phyloP scores from a whole-genome alignment of 1,284 basidiomycete species.

The Kwoniella shivajii region DNA sequence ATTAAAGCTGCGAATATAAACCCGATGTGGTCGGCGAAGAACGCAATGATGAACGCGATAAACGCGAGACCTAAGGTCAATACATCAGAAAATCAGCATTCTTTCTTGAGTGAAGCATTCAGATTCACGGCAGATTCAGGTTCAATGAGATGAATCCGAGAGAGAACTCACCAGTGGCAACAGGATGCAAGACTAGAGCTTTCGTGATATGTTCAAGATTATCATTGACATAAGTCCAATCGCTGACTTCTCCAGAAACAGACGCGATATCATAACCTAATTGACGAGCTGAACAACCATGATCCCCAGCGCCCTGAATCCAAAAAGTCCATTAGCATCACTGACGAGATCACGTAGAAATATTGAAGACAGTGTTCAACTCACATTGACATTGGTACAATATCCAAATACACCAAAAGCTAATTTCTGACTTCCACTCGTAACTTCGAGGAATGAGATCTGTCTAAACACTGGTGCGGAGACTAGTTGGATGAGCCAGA shows the following conservation, averaged over 20 bases:
- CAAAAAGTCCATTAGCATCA: neutral
- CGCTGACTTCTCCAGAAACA: conserved; percentile 20
- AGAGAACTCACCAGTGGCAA: conserved; percentile 36
- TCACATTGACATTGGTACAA: conserved; percentile 29
- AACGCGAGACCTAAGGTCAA: conserved; percentile 37
- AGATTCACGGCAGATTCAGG: neutral
- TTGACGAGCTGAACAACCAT: conserved; percentile 26
- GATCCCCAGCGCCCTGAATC: conserved; percentile 7
- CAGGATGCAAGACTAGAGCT: conserved; percentile 48
- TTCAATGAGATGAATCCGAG: neutral
- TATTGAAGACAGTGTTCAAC: neutral
- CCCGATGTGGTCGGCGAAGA: conserved; percentile 42
- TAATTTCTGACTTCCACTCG: conserved; percentile 3
- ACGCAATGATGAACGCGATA: conserved; percentile 46
- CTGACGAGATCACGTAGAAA: neutral
- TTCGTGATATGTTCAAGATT: conserved; percentile 34
- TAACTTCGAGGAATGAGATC: conserved; percentile 41
- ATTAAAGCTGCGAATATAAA: conserved; percentile 47
- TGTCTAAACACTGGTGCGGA: conserved; percentile 43
- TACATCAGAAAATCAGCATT: no score
- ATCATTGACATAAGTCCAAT: conserved; percentile 21
- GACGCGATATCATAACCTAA: conserved; percentile 38
- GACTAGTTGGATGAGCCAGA: no score
- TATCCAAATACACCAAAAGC: conserved; percentile 49
- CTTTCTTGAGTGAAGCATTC: no score